phyloP scores from a whole-genome alignment of 306 rosid genomes.

The Glycine soja region DNA sequence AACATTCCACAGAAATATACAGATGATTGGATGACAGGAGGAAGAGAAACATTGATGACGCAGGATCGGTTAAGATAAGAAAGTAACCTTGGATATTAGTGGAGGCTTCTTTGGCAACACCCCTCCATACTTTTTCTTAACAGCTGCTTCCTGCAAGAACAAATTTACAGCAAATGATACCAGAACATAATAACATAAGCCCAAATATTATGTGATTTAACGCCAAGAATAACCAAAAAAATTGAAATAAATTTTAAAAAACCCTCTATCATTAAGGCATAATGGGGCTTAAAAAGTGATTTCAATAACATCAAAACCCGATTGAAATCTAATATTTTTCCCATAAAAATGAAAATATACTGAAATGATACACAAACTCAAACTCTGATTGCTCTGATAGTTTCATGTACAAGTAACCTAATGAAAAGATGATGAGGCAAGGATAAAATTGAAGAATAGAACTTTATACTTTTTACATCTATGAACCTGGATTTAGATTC shows the following conservation, averaged over 20 bases:
- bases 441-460: conserved; percentile 26
- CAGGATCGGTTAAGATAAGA: not conserved
- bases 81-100: conserved; percentile 86
- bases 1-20: conserved; percentile 23
- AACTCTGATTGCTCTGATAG: not conserved
- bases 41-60: conserved; percentile 6
- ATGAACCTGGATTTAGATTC: not conserved
- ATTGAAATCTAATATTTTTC: not conserved
- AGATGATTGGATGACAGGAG: conserved; percentile 22
- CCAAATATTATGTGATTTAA: conserved; percentile 8
- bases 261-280: too few relatives aligned
- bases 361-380: conserved; percentile 4
- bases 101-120: conserved; percentile 90
- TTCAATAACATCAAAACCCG: conserved; percentile 20
- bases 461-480: not conserved
- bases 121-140: conserved; percentile 96
- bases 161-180: conserved; percentile 38
- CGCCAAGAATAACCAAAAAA: conserved; percentile 27
- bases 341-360: not conserved
- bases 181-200: conserved; percentile 34
- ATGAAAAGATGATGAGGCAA: not conserved
- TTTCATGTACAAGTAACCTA: not conserved
- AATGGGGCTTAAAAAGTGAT: conserved; percentile 22
- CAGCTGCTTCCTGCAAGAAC: conserved; percentile 70
- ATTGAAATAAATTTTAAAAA: not conserved